Percentiles rank a stretch among this genome's conserved stretches.
Evolutionary conservation across 352 stramenopile species (phyloP).

Genomic region (Phytophthora multivora): DNA sequence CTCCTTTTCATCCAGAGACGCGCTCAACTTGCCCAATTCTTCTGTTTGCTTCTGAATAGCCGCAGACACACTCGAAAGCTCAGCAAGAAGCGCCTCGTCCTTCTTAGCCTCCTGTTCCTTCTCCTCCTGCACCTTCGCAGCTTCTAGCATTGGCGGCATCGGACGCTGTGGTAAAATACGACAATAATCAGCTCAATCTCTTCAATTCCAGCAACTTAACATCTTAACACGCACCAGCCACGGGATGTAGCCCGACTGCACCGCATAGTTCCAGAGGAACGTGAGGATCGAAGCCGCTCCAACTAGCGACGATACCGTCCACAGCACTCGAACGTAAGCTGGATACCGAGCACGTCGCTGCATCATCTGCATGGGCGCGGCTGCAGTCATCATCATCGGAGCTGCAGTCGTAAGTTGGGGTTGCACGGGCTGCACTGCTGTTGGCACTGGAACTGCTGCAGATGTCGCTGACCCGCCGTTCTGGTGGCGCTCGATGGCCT

Average conservation of each 20-base stretch:
- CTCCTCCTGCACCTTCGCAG: constrained; percentile 52
- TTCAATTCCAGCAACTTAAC: not conserved
- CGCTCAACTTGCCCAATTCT: constrained; percentile 60
- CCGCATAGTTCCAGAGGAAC: constrained; percentile 79
- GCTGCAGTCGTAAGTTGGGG: constrained; percentile 17
- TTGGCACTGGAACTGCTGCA: not conserved
- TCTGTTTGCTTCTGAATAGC: constrained; percentile 72
- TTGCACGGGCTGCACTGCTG: constrained; percentile 15
- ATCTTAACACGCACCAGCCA: constrained; percentile 47
- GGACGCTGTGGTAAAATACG: constrained; percentile 31
- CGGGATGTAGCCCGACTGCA: constrained; percentile 68
- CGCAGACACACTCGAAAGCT: constrained; percentile 51
- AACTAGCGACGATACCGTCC: constrained; percentile 73
- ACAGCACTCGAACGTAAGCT: constrained; percentile 64
- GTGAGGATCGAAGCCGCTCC: constrained; percentile 71
- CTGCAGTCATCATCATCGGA: constrained; percentile 56
- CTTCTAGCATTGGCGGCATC: constrained; percentile 44
- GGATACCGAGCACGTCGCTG: constrained; percentile 45
- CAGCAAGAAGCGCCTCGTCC: constrained; percentile 50
- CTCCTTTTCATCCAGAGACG: constrained; percentile 63
- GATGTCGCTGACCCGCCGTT: constrained; percentile 21
- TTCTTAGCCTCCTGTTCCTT: constrained; percentile 58
- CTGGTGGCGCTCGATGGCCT: constrained; percentile 72
- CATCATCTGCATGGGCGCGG: constrained; percentile 53
- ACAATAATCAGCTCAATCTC: constrained; percentile 1